Evolutionary conservation across 2,329 filamentous ascomycete genomes (phyloP).

Genomic region (Fusarium sp.): DNA sequence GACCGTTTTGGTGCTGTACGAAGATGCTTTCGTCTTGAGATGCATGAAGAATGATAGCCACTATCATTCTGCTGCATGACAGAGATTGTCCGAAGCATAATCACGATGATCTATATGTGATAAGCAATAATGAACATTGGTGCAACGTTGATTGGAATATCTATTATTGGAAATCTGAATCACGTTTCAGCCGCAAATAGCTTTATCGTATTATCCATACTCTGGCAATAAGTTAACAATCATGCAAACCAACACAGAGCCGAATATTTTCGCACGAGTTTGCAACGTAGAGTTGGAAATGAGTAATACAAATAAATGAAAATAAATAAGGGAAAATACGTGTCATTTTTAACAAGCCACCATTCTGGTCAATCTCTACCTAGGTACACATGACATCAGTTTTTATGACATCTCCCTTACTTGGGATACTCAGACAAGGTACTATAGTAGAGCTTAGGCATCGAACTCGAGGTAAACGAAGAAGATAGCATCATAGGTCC

Average conservation of each 20-base stretch:
- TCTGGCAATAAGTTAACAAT: neutral
- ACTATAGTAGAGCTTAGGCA: neutral
- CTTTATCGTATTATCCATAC: neutral
- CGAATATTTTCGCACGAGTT: neutral
- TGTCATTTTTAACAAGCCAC: neutral
- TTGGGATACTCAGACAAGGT: no score
- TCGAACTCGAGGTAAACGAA: neutral
- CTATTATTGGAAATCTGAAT: constrained; percentile 10
- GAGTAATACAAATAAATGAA: neutral
- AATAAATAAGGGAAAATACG: no score
- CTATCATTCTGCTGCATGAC: neutral
- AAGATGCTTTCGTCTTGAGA: constrained; percentile 7
- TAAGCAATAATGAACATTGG: neutral
- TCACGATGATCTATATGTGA: neutral
- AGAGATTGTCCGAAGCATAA: neutral
- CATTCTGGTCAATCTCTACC: neutral
- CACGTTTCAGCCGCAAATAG: constrained; percentile 1
- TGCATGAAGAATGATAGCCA: constrained; percentile 11
- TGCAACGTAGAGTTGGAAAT: neutral
- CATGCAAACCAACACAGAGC: neutral
- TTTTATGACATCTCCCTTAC: neutral
- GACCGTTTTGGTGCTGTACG: neutral
- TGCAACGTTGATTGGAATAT: neutral
- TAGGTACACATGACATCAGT: neutral
- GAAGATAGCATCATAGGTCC: neutral